These are phyloP conservation scores for Psidium guajava DNA, from an alignment of 345 rosid species.

Conservation along the genomic window DNA sequence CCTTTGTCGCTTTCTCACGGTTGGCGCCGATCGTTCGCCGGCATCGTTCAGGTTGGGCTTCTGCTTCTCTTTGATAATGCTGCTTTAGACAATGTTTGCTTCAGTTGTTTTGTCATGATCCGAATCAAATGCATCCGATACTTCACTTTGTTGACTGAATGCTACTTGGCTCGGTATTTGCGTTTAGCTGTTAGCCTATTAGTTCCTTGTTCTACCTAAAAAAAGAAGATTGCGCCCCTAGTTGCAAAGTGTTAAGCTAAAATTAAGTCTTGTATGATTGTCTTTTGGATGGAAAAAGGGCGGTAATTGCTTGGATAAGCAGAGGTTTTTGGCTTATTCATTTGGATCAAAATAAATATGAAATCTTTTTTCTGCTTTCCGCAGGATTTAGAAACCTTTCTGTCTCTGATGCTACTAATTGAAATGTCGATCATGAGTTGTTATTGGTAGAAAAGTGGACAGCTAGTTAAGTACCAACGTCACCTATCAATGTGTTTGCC, in stretches of 20 bases:
- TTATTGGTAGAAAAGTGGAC: background rate
- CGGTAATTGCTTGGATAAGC: background rate
- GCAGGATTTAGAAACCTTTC: background rate
- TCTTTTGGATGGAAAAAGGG: background rate
- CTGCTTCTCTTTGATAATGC: background rate
- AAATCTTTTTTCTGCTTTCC: background rate
- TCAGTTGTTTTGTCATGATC: background rate
- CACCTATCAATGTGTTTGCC: background rate
- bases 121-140: background rate
- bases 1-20: slow-evolving; percentile 78
- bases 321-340: background rate
- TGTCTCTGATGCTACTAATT: background rate
- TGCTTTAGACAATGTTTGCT: background rate
- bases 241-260: background rate
- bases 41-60: slow-evolving; percentile 74
- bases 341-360: background rate
- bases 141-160: background rate
- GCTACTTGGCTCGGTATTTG: background rate
- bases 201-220: background rate
- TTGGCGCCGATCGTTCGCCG: slow-evolving; percentile 96
- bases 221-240: background rate
- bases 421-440: background rate
- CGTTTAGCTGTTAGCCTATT: background rate
- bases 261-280: background rate
- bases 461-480: background rate